phyloP scores from a whole-genome alignment of 2,329 filamentous ascomycete species.

The Colletotrichum sidae region DNA sequence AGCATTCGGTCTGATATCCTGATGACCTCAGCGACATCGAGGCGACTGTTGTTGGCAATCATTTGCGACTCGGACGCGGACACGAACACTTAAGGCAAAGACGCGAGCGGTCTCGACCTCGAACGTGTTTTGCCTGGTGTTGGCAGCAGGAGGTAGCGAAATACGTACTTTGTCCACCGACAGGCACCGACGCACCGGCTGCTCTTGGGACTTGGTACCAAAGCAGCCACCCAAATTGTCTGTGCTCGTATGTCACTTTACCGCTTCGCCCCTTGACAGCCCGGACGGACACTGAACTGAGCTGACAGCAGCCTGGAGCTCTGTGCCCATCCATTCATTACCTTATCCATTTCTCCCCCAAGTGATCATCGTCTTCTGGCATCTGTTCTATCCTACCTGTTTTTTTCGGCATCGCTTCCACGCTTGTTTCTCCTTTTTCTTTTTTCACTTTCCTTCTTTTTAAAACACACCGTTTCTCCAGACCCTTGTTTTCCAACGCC shows the following conservation, averaged over 20 bases:
- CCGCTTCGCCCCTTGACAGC: slow-evolving; percentile 34
- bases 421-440: slow-evolving; percentile 17
- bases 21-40: no score
- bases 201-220: neutral
- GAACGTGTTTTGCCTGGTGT: neutral
- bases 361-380: slow-evolving; percentile 19
- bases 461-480: neutral
- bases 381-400: slow-evolving; percentile 1
- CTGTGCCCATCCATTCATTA: no score
- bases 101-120: neutral
- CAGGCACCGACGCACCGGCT: no score
- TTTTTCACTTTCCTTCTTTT: slow-evolving; percentile 16
- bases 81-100: no score
- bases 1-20: no score
- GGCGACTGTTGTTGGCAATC: no score
- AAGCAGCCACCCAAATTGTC: slow-evolving; percentile 15
- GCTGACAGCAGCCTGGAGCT: no score
- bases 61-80: no score
- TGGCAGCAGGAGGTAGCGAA: neutral
- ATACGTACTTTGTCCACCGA: no score
- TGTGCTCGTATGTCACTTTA: slow-evolving; percentile 33
- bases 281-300: neutral
- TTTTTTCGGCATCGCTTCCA: slow-evolving; percentile 7
- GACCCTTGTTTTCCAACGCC: neutral
- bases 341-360: no score